These are phyloP conservation scores for Ceratocystis lukuohia DNA, from an alignment of 2,329 filamentous ascomycete species.

Conservation along the genomic window DNA sequence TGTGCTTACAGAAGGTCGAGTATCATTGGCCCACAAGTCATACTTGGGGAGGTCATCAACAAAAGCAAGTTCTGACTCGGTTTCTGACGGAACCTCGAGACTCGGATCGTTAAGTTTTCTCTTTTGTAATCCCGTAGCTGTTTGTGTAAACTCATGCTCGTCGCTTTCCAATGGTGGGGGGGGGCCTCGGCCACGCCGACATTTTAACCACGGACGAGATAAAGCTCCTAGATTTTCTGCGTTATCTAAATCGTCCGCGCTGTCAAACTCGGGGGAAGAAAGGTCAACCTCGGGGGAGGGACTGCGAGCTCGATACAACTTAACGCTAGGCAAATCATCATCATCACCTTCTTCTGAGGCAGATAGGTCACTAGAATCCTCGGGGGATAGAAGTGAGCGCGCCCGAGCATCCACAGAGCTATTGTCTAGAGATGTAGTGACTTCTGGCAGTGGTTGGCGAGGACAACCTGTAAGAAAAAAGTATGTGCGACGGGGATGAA, in stretches of 20 bases:
- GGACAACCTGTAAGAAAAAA: slow-evolving; percentile 88
- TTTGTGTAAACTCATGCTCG: slow-evolving; percentile 93
- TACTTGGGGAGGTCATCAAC: slow-evolving; percentile 30
- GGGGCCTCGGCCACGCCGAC: slow-evolving; percentile 45
- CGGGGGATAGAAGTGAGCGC: slow-evolving; percentile 63
- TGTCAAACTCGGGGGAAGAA: slow-evolving; percentile 70
- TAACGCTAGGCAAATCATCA: neutral
- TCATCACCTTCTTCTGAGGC: slow-evolving; percentile 30
- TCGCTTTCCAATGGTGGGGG: slow-evolving; percentile 86
- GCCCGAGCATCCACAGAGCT: neutral
- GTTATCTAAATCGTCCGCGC: slow-evolving; percentile 41
- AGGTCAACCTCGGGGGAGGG: slow-evolving; percentile 90
- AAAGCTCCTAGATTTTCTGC: slow-evolving; percentile 39
- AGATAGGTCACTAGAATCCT: slow-evolving; percentile 57
- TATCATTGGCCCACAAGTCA: slow-evolving; percentile 20
- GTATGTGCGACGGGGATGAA: slow-evolving; percentile 89
- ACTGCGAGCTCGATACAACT: slow-evolving; percentile 57
- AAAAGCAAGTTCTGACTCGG: slow-evolving; percentile 27
- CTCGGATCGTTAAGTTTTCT: slow-evolving; percentile 41
- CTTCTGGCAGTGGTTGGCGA: slow-evolving; percentile 63
- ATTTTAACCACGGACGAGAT: slow-evolving; percentile 26
- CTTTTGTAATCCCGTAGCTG: slow-evolving; percentile 69
- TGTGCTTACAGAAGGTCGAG: slow-evolving; percentile 27
- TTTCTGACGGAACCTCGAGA: slow-evolving; percentile 20
- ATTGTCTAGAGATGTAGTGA: neutral